These are phyloP conservation scores for Trichopus zeylanicus DNA, from an alignment of 116 monocot species.

Conservation along the genomic window DNA sequence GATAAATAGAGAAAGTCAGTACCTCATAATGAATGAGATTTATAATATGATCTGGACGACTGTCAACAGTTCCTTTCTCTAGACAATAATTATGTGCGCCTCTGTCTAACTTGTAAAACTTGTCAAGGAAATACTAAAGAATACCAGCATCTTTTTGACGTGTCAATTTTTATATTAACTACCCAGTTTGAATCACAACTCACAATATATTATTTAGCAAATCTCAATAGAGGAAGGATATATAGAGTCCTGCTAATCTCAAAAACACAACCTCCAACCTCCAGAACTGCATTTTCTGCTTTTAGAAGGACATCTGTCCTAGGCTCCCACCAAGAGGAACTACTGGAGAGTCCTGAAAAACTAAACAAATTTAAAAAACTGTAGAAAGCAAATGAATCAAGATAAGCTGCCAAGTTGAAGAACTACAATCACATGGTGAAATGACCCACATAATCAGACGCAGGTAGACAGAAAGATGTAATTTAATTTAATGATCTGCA, in stretches of 20 bases:
- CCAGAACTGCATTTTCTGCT: constrained; percentile 65
- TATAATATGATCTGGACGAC: constrained; percentile 81
- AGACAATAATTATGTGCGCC: constrained; percentile 82
- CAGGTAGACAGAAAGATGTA: no score
- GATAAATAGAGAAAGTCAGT: not conserved
- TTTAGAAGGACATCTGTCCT: constrained; percentile 75
- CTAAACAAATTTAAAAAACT: not conserved
- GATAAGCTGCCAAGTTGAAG: no score
- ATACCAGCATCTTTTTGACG: not conserved
- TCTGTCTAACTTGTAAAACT: constrained; percentile 59
- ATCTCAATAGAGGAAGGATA: constrained; percentile 50
- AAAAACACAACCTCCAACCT: constrained; percentile 74
- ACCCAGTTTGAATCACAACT: not conserved
- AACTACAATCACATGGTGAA: no score
- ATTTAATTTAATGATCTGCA: no score
- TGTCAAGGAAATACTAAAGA: constrained; percentile 26
- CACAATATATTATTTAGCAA: not conserved
- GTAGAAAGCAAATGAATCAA: no score
- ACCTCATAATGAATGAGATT: constrained; percentile 99
- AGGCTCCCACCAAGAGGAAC: constrained; percentile 83
- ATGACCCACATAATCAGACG: no score
- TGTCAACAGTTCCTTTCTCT: constrained; percentile 57
- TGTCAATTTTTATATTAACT: not conserved
- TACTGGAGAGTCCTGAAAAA: constrained; percentile 47
- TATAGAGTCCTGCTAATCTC: constrained; percentile 91